phyloP scores from a whole-genome alignment of 148 eudicot genomes.

The Silene conica region DNA sequence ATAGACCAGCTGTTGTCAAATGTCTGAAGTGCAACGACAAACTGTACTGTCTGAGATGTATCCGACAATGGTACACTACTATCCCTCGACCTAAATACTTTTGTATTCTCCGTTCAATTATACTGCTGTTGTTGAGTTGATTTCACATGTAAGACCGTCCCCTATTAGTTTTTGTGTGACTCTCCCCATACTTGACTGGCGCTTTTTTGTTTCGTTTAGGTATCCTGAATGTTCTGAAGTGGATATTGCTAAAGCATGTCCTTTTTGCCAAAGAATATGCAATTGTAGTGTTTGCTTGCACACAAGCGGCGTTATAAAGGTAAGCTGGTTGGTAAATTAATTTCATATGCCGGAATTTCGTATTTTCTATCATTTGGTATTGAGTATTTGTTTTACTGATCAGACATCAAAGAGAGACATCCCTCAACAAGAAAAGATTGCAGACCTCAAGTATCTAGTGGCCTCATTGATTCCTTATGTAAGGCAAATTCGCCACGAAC shows the following conservation, averaged over 20 bases:
- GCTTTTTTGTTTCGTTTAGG: conserved; percentile 34
- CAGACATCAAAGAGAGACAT: conserved; percentile 56
- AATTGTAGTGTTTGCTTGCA: conserved; percentile 73
- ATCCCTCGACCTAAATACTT: conserved; percentile 1
- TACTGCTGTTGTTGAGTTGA: too few relatives aligned
- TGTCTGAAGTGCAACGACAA: conserved; percentile 52
- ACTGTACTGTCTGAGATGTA: conserved; percentile 58
- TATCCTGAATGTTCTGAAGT: conserved; percentile 54
- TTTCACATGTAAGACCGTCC: background rate
- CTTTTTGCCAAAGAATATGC: conserved; percentile 68
- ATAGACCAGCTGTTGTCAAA: conserved; percentile 55
- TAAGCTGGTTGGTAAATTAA: conserved; percentile 14
- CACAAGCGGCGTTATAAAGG: conserved; percentile 46
- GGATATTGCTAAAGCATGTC: conserved; percentile 60
- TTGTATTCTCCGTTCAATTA: too few relatives aligned
- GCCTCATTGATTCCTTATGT: conserved; percentile 51
- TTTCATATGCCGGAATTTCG: background rate
- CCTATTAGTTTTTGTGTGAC: background rate
- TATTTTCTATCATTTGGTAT: background rate
- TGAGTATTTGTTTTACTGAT: background rate
- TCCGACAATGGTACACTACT: conserved; percentile 51
- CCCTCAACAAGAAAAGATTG: conserved; percentile 40
- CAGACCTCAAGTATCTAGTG: conserved; percentile 53
- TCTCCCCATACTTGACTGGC: conserved; percentile 4
- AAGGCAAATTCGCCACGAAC: conserved; percentile 49